Percentiles rank a stretch among this genome's conserved stretches.
Evolutionary conservation across 1,139 yeast genomes (phyloP).

Genomic region (Candida sp.): DNA sequence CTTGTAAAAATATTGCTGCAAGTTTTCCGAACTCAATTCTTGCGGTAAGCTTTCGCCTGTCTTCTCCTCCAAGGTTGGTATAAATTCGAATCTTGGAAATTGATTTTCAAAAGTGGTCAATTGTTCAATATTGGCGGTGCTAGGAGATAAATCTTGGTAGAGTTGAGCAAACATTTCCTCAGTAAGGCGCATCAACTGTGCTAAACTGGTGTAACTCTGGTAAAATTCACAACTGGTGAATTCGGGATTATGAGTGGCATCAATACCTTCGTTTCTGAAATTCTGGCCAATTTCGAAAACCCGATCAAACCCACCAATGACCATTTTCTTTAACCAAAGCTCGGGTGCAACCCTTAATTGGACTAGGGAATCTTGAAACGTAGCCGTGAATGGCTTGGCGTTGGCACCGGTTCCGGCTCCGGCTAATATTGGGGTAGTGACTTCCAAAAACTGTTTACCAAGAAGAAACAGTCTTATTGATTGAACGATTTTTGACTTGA

Average conservation of each 20-base stretch:
- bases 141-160: slow-evolving; percentile 14
- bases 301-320: slow-evolving; percentile 80
- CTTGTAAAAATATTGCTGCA: slow-evolving; percentile 34
- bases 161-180: slow-evolving; percentile 52
- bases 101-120: slow-evolving; percentile 11
- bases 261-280: slow-evolving; percentile 92
- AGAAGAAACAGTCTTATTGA: slow-evolving; percentile 57
- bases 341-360: slow-evolving; percentile 92
- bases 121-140: slow-evolving; percentile 12
- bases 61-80: slow-evolving; percentile 50
- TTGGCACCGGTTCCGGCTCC: slow-evolving; percentile 81
- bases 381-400: slow-evolving; percentile 78
- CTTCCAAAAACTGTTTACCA: slow-evolving; percentile 65
- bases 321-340: slow-evolving; percentile 80
- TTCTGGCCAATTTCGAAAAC: slow-evolving; percentile 84
- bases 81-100: slow-evolving; percentile 50
- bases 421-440: slow-evolving; percentile 82
- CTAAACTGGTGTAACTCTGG: slow-evolving; percentile 69
- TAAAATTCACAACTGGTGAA: slow-evolving; percentile 94
- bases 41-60: slow-evolving; percentile 41
- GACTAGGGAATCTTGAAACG: slow-evolving; percentile 43
- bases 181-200: slow-evolving; percentile 64
- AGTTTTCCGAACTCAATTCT: slow-evolving; percentile 29
- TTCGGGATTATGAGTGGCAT: slow-evolving; percentile 93
- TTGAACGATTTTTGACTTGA: slow-evolving; percentile 52